Conservation (phyloP, 164 flowering plant genomes). For the Kalanchoe fedtschenkoi region DNA sequence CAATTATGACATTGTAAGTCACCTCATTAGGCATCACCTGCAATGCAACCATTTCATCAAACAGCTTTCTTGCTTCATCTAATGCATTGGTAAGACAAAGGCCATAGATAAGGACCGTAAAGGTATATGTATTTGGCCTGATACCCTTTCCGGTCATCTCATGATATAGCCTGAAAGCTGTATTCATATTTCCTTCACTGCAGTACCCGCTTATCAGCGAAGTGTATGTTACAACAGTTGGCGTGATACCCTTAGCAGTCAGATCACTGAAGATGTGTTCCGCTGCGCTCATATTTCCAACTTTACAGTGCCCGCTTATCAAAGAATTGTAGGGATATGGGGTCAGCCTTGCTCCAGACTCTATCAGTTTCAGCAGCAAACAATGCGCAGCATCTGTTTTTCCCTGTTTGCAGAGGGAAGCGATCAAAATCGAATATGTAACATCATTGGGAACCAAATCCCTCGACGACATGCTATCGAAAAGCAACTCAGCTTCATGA, state of each 20-base stretch:
- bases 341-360: conserved; percentile 34
- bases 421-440: conserved; percentile 63
- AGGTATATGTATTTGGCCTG: conserved; percentile 60
- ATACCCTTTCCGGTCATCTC: conserved; percentile 72
- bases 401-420: conserved; percentile 56
- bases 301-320: conserved; percentile 60
- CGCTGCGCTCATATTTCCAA: conserved; percentile 45
- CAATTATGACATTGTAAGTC: conserved; percentile 81
- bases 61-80: conserved; percentile 48
- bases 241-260: conserved; percentile 44
- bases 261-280: conserved; percentile 40
- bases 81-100: conserved; percentile 55
- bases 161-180: conserved; percentile 51
- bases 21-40: conserved; percentile 58
- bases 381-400: conserved; percentile 35
- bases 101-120: conserved; percentile 63
- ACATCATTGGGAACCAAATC: conserved; percentile 61
- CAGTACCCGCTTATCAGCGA: conserved; percentile 74
- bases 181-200: conserved; percentile 35
- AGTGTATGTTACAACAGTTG: conserved; percentile 66
- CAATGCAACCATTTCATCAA: conserved; percentile 44
- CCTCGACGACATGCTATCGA: conserved; percentile 33
- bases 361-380: conserved; percentile 40
- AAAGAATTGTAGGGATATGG: conserved; percentile 71
- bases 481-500: conserved; percentile 52